These are phyloP conservation scores for Aspergillus bridgeri DNA, from an alignment of 495 filamentous ascomycete species.

Conservation along the genomic window DNA sequence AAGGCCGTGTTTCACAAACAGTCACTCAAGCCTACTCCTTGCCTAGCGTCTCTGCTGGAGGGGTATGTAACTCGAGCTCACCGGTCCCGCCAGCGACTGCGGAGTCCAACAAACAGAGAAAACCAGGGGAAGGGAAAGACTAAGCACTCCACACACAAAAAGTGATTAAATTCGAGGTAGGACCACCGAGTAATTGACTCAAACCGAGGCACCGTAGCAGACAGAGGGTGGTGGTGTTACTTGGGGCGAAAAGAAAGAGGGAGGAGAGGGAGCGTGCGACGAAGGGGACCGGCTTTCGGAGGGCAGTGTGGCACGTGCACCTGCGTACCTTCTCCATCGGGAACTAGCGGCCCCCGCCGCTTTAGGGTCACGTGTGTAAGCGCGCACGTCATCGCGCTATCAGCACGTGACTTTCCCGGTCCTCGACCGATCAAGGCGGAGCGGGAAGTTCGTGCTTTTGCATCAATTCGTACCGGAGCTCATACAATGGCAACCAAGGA, in stretches of 20 bases:
- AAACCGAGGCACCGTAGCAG: slow-evolving; percentile 1
- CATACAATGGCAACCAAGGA: not conserved
- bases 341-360: not conserved
- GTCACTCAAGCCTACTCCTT: not conserved
- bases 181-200: slow-evolving; percentile 7
- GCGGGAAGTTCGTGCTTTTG: not conserved
- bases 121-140: not conserved
- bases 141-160: not conserved
- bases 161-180: not conserved
- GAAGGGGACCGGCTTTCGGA: slow-evolving; percentile 12
- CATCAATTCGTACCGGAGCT: not conserved
- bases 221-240: not conserved
- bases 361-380: not conserved
- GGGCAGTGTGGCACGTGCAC: slow-evolving; percentile 6
- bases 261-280: not conserved
- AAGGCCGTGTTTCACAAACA: not conserved
- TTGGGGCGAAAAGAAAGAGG: slow-evolving; percentile 9
- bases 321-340: not conserved
- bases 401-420: not conserved
- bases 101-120: not conserved
- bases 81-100: slow-evolving; percentile 7
- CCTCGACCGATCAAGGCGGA: not conserved
- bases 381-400: not conserved
- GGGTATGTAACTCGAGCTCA: not conserved
- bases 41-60: not conserved